These are phyloP conservation scores for Litchi chinensis DNA, from an alignment of 345 rosid species.

Conservation along the genomic window DNA sequence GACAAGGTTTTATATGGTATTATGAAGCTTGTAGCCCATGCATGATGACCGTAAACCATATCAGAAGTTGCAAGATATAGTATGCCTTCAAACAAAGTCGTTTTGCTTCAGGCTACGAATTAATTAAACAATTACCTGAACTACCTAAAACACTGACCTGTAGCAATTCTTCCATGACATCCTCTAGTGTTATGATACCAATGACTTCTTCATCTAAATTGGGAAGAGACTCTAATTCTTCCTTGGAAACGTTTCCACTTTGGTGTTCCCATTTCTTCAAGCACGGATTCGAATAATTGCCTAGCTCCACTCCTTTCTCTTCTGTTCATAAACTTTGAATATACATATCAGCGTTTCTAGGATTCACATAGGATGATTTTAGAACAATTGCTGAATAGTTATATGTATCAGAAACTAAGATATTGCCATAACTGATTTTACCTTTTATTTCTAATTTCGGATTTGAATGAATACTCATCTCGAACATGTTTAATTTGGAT, in stretches of 20 bases:
- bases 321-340: constrained; percentile 24
- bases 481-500: constrained; percentile 14
- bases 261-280: constrained; percentile 27
- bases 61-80: too few relatives aligned
- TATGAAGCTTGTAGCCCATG: too few relatives aligned
- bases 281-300: constrained; percentile 2
- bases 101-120: too few relatives aligned
- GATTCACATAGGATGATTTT: constrained; percentile 28
- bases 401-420: not conserved
- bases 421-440: constrained; percentile 5
- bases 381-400: constrained; percentile 29
- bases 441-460: constrained; percentile 24
- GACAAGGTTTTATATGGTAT: too few relatives aligned
- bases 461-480: constrained; percentile 11
- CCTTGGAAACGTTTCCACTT: constrained; percentile 10
- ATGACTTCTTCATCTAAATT: constrained; percentile 53
- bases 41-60: too few relatives aligned
- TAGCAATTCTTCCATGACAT: constrained; percentile 85
- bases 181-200: constrained; percentile 89
- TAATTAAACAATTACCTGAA: too few relatives aligned
- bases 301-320: not conserved
- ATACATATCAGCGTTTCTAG: constrained; percentile 15
- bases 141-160: constrained; percentile 41
- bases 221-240: constrained; percentile 37
- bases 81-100: too few relatives aligned